A percentile compares a stretch with the other conserved stretches of the same genome.
Conservation (phyloP, 495 filamentous ascomycete genomes). For the Acidomyces sp. region DNA sequence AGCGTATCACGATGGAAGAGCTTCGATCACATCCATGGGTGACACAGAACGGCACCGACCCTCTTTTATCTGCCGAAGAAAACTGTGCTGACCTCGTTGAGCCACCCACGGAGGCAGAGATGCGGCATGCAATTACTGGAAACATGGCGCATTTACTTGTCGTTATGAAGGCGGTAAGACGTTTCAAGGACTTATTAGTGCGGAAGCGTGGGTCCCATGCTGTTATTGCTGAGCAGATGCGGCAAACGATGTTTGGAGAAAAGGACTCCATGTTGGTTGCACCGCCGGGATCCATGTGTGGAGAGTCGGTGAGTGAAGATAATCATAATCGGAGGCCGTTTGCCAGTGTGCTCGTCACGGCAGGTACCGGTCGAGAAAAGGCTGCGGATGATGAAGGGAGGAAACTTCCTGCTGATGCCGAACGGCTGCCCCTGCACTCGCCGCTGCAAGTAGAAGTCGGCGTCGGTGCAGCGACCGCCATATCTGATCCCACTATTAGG, state of each 20-base stretch:
- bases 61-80: conserved; percentile 66
- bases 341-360: conserved; percentile 36
- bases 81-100: conserved; percentile 73
- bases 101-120: conserved; percentile 73
- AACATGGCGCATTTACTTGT: conserved; percentile 73
- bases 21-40: conserved; percentile 93
- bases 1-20: conserved; percentile 67
- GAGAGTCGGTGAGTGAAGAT: conserved; percentile 36
- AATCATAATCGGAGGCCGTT: conserved; percentile 38
- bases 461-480: not conserved
- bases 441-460: conserved; percentile 1
- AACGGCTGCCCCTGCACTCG: conserved; percentile 8
- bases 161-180: conserved; percentile 82
- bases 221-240: too few relatives aligned
- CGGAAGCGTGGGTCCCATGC: conserved; percentile 34
- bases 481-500: conserved; percentile 2
- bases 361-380: conserved; percentile 36
- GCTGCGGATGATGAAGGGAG: conserved; percentile 20
- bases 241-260: conserved; percentile 48
- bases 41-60: conserved; percentile 67
- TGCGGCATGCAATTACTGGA: conserved; percentile 77
- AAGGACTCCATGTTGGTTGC: conserved; percentile 43
- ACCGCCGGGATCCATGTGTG: conserved; percentile 40
- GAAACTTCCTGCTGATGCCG: conserved; percentile 20
- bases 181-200: conserved; percentile 56